A percentile compares a stretch with the other conserved stretches of the same genome.
These are phyloP conservation scores for Fusarium drepaniforme DNA, from an alignment of 2,329 filamentous ascomycete species.

Conservation along the genomic window DNA sequence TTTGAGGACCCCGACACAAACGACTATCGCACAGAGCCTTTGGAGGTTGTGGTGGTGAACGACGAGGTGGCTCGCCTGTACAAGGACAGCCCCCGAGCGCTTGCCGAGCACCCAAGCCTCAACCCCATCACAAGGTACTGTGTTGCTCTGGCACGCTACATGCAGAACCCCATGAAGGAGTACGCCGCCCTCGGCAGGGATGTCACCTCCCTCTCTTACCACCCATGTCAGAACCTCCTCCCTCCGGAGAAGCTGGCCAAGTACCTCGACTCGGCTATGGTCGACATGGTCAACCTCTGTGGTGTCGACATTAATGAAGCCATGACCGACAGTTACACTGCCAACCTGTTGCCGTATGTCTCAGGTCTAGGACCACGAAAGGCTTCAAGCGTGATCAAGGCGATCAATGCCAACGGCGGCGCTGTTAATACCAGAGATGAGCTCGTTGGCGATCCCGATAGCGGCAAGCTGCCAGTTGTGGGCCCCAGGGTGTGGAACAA, in stretches of 20 bases:
- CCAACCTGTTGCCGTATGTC: constrained; percentile 90
- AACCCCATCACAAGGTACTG: constrained; percentile 88
- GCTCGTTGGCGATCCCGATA: constrained; percentile 88
- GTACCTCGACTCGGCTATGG: constrained; percentile 94
- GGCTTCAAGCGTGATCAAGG: constrained; percentile 78
- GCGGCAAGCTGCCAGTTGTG: constrained; percentile 81
- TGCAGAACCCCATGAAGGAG: constrained; percentile 96
- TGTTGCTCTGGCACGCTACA: constrained; percentile 87
- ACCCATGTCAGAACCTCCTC: constrained; percentile 89
- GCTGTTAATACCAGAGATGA: constrained; percentile 87
- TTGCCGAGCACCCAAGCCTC: constrained; percentile 83
- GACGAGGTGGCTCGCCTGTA: constrained; percentile 98
- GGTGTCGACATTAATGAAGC: constrained; percentile 97
- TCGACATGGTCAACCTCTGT: constrained; percentile 97
- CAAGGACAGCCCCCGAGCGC: constrained; percentile 86
- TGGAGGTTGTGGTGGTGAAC: constrained; percentile 93
- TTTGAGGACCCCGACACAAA: constrained; percentile 84
- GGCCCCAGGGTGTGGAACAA: constrained; percentile 95
- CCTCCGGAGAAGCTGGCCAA: constrained; percentile 88
- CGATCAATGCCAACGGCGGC: constrained; percentile 92
- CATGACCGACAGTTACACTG: constrained; percentile 82
- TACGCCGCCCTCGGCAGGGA: constrained; percentile 94
- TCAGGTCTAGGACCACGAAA: constrained; percentile 94
- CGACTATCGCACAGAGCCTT: constrained; percentile 79
- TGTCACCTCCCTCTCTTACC: constrained; percentile 87